Conservation (phyloP, 2,329 filamentous ascomycete genomes). For the Colletotrichum gloeosporioides region DNA sequence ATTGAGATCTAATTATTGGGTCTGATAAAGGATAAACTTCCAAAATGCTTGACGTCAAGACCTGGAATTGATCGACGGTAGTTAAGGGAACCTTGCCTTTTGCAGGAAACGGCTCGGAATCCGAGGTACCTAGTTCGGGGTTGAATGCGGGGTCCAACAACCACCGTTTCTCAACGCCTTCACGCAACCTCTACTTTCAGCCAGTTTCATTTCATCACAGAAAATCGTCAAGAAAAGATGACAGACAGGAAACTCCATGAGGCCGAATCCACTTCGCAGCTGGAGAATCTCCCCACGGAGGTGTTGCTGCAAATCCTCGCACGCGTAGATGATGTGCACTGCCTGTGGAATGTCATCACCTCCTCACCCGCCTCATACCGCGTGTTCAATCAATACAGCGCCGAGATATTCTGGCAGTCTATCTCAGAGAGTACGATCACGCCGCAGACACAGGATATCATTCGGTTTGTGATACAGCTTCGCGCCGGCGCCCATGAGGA, state of each 20-base stretch:
- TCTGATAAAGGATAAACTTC: background rate
- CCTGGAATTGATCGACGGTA: background rate
- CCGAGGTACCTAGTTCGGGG: background rate
- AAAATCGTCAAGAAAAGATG: background rate
- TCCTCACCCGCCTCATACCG: constrained; percentile 1
- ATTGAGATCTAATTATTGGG: background rate
- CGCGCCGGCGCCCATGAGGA: background rate
- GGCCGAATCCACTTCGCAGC: background rate
- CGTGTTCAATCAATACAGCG: background rate
- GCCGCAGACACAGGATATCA: constrained; percentile 1
- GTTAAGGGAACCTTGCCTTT: background rate
- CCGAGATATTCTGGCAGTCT: background rate
- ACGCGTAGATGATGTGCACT: background rate
- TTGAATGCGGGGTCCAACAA: constrained; percentile 3
- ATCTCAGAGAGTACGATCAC: background rate
- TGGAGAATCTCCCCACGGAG: constrained; percentile 8
- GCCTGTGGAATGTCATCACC: background rate
- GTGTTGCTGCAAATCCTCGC: constrained; percentile 8
- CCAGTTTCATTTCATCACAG: background rate
- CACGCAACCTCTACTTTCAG: background rate
- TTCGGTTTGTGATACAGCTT: background rate
- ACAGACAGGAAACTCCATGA: too few relatives aligned
- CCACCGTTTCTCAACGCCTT: background rate
- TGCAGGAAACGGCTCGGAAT: background rate
- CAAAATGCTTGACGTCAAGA: constrained; percentile 8